Base-by-base conservation (phyloP, 352 stramenopile genomes). In the Achlya hypogyna region DNA sequence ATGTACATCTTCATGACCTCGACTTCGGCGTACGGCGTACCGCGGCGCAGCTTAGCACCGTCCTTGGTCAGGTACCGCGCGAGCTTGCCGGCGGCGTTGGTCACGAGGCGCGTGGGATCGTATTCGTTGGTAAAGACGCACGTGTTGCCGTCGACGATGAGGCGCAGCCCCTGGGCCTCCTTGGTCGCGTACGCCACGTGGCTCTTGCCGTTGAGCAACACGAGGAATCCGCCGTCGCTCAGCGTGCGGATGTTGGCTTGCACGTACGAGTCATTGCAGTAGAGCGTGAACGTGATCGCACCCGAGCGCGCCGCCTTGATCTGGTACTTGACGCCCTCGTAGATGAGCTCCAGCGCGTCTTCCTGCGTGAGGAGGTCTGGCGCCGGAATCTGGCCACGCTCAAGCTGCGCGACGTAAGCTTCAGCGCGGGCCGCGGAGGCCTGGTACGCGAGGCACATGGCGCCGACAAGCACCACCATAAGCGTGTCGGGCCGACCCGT, bases 1-100 rank as follows among this genome's bases (percentile, higher is more conserved):
- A 99, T 99, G 84, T 99, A 99, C 98, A 99, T 99, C 84, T 99
- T 99, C 97, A 99, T 99, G n/a, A 99, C 98, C 69, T 95, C 86
- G 18, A 95, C 89, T 70, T 95, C 86, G 38, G 85, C 86, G 71
- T 90, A 95, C 65, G 86, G 84, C 78, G 90, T 93, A 38, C 83
- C 84, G 43, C 85, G 84, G 73, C 83, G 83, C 32, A 95, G 75
- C 9, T 93, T 89, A 22, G 94, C 83, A 25, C 97, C 96, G 71
- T 99, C 95, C 32, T 96, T 81, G 28, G 99, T 96, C n/a, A 99
- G 81, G 75, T 98, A 99, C 45, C 98, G 96, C n/a, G 98, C 96
- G 12, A 99, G 82, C 79, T 99, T 99, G 51, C 98, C 97, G 1
- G 96, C 96, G 54, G 98, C 97, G 78, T 98, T 97, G 29, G 96